Base-by-base conservation (phyloP, 2,329 filamentous ascomycete species). In the Arachnopeziza araneosa region DNA sequence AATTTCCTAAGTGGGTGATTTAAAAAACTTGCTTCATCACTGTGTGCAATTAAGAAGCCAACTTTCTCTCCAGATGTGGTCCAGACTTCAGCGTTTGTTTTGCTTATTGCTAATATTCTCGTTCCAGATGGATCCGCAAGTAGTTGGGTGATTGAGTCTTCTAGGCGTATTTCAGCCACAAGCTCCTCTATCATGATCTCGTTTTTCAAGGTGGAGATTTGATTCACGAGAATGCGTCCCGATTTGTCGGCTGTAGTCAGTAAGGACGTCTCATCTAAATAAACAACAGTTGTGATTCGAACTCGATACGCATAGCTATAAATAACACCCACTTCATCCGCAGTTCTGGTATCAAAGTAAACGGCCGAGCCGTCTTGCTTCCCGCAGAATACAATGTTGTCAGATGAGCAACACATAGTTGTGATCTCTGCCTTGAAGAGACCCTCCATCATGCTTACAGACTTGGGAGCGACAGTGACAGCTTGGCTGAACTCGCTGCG, bases 161-260 rank as follows among this genome's bases (percentile, higher is more conserved):
- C 52, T 10, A 26, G 26, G 4, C 52, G 52, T 9, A 54, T 54
- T 24, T 54, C 52, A n/a, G 22, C n/a, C 23, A 30, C 9, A 30
- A n/a, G 19, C 19, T 30, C 32, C 3, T 26, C 23, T 19, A 8
- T 26, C 8, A 12, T n/a, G 24, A 24, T 26, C 10, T 26, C 24
- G 4, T 10, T 54, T 10, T 36, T 26, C 30, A 10, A 23, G 12
- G 21, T 14, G 52, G 54, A 36, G 4, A 69, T 54, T 36, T 67
- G 52, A 8, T 55, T 62, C 14, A 70, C 62, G 50, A 72, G 32
- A 17, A 74, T 60, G 9, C 67, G 62, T 14, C 65, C 66, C 21
- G 65, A 62, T 22, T 69, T 64, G 63, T 74, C 70, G 2, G 68
- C 70, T 24, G 69, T 71, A 24, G 69, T 55, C 14, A 72, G 54